Evolutionary conservation across 192 early-diverging fungal genomes (phyloP).

Genomic region (Jimgerdemannia flammicorona): DNA sequence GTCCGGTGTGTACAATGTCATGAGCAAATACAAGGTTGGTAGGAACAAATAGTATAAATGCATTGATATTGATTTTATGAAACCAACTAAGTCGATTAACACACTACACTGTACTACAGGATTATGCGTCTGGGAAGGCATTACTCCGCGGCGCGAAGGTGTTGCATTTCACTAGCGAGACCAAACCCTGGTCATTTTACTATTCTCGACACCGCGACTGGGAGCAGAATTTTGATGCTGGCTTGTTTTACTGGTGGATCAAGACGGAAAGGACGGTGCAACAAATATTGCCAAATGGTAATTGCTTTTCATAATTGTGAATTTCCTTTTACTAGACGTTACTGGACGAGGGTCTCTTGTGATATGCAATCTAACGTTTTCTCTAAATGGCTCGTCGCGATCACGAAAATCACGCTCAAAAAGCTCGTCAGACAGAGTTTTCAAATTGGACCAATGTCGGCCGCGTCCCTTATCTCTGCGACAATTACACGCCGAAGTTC

Average conservation of each 20-base stretch:
- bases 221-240: constrained; percentile 20
- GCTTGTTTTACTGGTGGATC: constrained; percentile 10
- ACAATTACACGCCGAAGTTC: constrained; percentile 1
- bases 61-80: too few species aligned
- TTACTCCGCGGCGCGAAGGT: constrained; percentile 15
- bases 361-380: too few species aligned
- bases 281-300: not conserved
- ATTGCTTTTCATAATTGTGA: not conserved
- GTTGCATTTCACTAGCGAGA: constrained; percentile 26
- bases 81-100: too few species aligned
- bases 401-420: not conserved
- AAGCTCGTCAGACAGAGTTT: not conserved
- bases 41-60: not conserved
- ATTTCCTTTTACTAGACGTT: too few species aligned
- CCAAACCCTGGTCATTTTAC: constrained; percentile 25
- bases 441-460: constrained; percentile 12
- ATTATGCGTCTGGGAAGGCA: constrained; percentile 10
- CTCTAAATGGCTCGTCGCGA: not conserved
- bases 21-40: constrained; percentile 21
- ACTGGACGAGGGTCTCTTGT: too few species aligned
- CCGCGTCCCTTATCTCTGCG: constrained; percentile 9
- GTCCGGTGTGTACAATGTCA: constrained; percentile 25
- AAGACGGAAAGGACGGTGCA: not conserved
- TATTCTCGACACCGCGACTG: constrained; percentile 15
- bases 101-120: not conserved